Evolutionary conservation across 2,329 filamentous ascomycete genomes (phyloP), one percentile per base, ranked within the genome.

Genomic region (Raffaelea ambrosiae): DNA sequence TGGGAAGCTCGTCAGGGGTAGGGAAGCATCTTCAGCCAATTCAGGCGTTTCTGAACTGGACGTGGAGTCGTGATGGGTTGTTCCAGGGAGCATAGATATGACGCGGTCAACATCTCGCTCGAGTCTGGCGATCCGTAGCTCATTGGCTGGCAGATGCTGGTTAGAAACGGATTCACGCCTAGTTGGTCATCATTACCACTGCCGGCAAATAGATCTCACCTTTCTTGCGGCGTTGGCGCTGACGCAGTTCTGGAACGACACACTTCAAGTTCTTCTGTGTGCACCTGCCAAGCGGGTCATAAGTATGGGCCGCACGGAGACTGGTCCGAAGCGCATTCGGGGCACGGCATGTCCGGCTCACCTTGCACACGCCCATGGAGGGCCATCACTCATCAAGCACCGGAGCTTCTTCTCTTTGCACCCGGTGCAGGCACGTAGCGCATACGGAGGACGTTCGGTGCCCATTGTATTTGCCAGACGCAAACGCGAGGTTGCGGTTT

Each of bases 391-490:
- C 45, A 42, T 42, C 21, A 47, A 10, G 16, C 45, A 47, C n/a
- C 45, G 45, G 14, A 47, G 39, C 40, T 47, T 47, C n/a, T 47
- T 47, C 31, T 47, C 39, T n/a, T 47, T 47, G n/a, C 45, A 47
- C 3, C 26, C 40, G 5, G 21, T 29, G 16, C 45, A 47, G n/a
- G 45, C 45, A 4, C 45, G 39, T 38, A 19, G 20, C 31, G 36
- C 7, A 8, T 43, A 47, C 9, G 45, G 45, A 16, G 31, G 31
- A 2, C 21, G 45, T 29, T 47, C 40, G 9, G 19, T 20, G n/a
- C 31, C 21, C 45, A 47, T 47, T 41, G 23, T n/a, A n/a, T n/a
- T n/a, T n/a, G n/a, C n/a, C 11, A 11, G 11, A 31, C 21, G 14
- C 13, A 20, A 23, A 22, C 16, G 14, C 11, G n/a, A n/a, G n/a